Evolutionary conservation across 2,329 filamentous ascomycete species (phyloP).

Genomic region (Xylariaceae sp.): DNA sequence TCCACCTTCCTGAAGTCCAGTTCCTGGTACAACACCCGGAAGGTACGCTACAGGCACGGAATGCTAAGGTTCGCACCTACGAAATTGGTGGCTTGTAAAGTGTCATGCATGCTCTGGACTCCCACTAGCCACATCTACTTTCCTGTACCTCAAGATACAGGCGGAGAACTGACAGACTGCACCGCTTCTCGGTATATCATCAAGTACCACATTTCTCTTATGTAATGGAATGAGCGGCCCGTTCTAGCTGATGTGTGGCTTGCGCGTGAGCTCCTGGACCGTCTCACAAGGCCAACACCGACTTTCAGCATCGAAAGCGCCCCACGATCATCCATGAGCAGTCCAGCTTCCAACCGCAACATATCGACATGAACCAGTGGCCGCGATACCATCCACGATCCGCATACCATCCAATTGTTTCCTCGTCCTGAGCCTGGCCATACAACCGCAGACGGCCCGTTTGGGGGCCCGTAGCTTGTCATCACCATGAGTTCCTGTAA

Average conservation of each 20-base stretch:
- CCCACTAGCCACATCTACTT: background rate
- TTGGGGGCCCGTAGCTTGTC: constrained; percentile 23
- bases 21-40: too few relatives aligned
- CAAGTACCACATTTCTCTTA: background rate
- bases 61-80: too few relatives aligned
- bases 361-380: constrained; percentile 4
- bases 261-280: constrained; percentile 1
- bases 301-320: constrained; percentile 9
- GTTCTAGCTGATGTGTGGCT: constrained; percentile 1
- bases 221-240: background rate
- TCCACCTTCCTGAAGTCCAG: too few relatives aligned
- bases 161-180: too few relatives aligned
- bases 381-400: background rate
- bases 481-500: constrained; percentile 34
- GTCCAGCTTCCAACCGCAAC: background rate
- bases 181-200: background rate
- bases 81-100: too few relatives aligned
- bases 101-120: background rate
- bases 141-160: too few relatives aligned
- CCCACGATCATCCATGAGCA: constrained; percentile 8
- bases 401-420: constrained; percentile 1
- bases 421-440: constrained; percentile 22
- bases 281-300: constrained; percentile 4
- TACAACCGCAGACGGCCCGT: constrained; percentile 29
- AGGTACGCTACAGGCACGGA: too few relatives aligned